Percentiles rank a stretch among this genome's conserved stretches.
Evolutionary conservation across 2,329 filamentous ascomycete species (phyloP).

Genomic region (Colletotrichum cordylinicola): DNA sequence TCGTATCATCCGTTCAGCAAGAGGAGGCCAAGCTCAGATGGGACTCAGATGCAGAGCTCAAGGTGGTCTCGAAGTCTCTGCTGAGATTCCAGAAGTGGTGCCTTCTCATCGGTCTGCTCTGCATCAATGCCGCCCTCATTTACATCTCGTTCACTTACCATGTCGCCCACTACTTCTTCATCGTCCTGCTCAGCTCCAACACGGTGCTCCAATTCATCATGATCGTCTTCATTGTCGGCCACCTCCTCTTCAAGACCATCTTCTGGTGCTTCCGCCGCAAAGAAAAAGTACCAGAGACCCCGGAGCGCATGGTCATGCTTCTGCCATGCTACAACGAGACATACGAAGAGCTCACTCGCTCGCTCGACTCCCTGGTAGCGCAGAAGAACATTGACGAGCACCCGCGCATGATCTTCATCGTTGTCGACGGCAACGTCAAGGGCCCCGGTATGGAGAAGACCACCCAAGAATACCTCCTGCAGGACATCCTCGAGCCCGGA

Average conservation of each 20-base stretch:
- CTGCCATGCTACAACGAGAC: slow-evolving; percentile 58
- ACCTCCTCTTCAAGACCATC: slow-evolving; percentile 34
- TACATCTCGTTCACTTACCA: slow-evolving; percentile 41
- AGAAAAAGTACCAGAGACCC: slow-evolving; percentile 33
- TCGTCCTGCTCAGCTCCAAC: slow-evolving; percentile 51
- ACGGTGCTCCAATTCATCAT: slow-evolving; percentile 48
- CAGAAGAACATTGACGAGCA: slow-evolving; percentile 49
- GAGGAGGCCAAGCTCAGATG: slow-evolving; percentile 45
- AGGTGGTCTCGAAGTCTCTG: slow-evolving; percentile 40
- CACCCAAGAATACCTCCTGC: slow-evolving; percentile 50
- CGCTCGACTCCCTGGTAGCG: slow-evolving; percentile 49
- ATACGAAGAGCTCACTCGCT: slow-evolving; percentile 45
- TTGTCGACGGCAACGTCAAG: slow-evolving; percentile 53
- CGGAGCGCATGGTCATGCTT: slow-evolving; percentile 50
- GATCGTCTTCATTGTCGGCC: slow-evolving; percentile 41
- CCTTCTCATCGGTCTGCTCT: slow-evolving; percentile 38
- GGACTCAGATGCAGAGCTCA: slow-evolving; percentile 45
- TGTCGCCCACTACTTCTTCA: slow-evolving; percentile 48
- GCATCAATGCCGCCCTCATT: slow-evolving; percentile 41
- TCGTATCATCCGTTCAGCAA: slow-evolving; percentile 39
- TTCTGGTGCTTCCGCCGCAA: slow-evolving; percentile 35
- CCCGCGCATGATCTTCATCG: slow-evolving; percentile 49
- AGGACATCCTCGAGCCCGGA: slow-evolving; percentile 48
- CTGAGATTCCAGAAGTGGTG: slow-evolving; percentile 44
- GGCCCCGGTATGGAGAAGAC: slow-evolving; percentile 54